phyloP scores from a whole-genome alignment of 2,329 filamentous ascomycete species.

The Elsinoe arachidis region DNA sequence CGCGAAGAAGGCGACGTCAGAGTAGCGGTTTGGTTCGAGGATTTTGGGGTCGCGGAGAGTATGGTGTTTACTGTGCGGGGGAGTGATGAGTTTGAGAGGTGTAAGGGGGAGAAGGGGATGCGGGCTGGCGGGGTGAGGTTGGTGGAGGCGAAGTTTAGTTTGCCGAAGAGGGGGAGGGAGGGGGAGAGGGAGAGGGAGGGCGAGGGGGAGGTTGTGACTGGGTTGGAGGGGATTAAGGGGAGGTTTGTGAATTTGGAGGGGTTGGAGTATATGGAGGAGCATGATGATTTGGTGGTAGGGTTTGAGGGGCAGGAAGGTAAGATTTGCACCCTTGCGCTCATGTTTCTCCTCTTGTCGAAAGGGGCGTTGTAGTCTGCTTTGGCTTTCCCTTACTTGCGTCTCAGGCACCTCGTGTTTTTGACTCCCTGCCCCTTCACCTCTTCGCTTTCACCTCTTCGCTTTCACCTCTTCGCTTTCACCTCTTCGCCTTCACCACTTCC shows the following conservation, averaged over 20 bases:
- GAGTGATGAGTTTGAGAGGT: conserved; percentile 70
- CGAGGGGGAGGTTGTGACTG: conserved; percentile 41
- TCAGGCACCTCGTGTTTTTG: no score
- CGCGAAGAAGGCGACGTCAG: conserved; percentile 59
- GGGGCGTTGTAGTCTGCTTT: no score
- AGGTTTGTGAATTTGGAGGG: conserved; percentile 78
- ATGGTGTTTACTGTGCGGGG: conserved; percentile 83
- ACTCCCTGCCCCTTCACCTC: no score
- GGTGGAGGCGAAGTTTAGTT: conserved; percentile 81
- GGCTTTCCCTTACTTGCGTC: no score
- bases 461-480: no score
- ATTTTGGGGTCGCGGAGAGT: conserved; percentile 76
- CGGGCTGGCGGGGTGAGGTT: conserved; percentile 65
- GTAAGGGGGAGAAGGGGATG: conserved; percentile 31
- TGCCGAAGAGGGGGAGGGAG: conserved; percentile 53
- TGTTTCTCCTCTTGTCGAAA: no score
- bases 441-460: no score
- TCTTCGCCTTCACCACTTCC: not conserved
- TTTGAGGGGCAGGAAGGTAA: conserved; percentile 62
- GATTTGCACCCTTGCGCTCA: no score
- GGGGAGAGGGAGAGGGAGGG: conserved; percentile 44
- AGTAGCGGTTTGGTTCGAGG: conserved; percentile 77
- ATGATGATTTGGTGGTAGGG: conserved; percentile 79
- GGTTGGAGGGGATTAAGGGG: conserved; percentile 50
- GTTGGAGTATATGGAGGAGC: conserved; percentile 81